phyloP scores from a whole-genome alignment of 2,329 filamentous ascomycete genomes.

The Penicillium verrucosum region DNA sequence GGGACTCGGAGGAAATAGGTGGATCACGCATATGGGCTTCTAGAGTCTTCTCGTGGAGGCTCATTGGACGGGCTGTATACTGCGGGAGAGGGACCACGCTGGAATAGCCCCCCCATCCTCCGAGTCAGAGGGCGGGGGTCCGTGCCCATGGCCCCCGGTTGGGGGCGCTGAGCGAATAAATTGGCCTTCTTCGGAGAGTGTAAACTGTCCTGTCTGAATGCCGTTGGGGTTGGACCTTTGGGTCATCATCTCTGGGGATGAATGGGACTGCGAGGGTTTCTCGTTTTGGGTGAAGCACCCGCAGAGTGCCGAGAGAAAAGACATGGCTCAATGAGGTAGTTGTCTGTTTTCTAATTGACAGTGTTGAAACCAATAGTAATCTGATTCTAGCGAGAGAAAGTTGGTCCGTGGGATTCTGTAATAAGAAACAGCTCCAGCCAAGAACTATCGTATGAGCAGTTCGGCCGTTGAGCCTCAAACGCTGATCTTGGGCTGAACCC shows the following conservation, averaged over 20 bases:
- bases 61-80: constrained; percentile 41
- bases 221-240: constrained; percentile 7
- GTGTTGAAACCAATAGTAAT: background rate
- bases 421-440: background rate
- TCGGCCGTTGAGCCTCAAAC: background rate
- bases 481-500: constrained; percentile 7
- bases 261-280: background rate
- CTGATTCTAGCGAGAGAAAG: background rate
- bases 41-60: constrained; percentile 41
- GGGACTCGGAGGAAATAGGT: constrained; percentile 24
- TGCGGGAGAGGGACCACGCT: constrained; percentile 37
- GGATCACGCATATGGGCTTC: constrained; percentile 34
- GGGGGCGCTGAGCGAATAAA: constrained; percentile 15
- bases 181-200: constrained; percentile 15
- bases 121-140: constrained; percentile 19
- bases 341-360: background rate
- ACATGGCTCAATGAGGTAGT: constrained; percentile 14
- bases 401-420: background rate
- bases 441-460: background rate
- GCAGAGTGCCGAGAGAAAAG: constrained; percentile 24
- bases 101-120: constrained; percentile 30
- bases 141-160: constrained; percentile 11
- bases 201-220: constrained; percentile 22
- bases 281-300: constrained; percentile 23
- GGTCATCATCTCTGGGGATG: constrained; percentile 13